Evolutionary conservation across 805 yeast species (phyloP).

Genomic region (Scheffersomyces ergatensis): DNA sequence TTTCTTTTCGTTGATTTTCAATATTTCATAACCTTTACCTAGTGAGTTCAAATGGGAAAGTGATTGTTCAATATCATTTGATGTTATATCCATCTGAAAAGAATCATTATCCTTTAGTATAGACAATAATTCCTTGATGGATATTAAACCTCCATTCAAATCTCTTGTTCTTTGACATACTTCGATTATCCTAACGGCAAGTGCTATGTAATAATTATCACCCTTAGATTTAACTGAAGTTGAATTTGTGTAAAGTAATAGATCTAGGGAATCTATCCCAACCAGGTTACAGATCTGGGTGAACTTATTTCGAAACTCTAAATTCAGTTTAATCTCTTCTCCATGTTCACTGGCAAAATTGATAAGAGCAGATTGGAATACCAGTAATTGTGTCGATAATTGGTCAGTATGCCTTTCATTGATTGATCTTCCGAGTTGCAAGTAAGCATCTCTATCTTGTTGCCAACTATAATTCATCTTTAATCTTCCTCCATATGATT

Average conservation of each 20-base stretch:
- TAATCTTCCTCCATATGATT: too few species aligned
- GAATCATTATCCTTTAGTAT: conserved; percentile 19
- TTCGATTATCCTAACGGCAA: conserved; percentile 75
- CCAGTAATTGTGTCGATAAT: conserved; percentile 66
- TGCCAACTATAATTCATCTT: conserved; percentile 1
- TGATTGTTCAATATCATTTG: conserved; percentile 56
- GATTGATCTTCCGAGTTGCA: conserved; percentile 49
- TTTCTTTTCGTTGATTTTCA: conserved; percentile 53
- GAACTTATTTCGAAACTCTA: conserved; percentile 67
- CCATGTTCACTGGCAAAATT: conserved; percentile 74
- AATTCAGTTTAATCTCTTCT: conserved; percentile 60
- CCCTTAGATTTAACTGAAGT: conserved; percentile 20
- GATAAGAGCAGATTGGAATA: conserved; percentile 75
- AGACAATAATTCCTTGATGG: conserved; percentile 44
- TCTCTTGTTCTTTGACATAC: conserved; percentile 67
- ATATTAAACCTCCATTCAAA: conserved; percentile 79
- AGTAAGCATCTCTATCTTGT: conserved; percentile 32
- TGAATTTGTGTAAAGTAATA: conserved; percentile 27
- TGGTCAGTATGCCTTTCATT: conserved; percentile 56
- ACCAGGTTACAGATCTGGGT: conserved; percentile 72
- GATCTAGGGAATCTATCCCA: conserved; percentile 78
- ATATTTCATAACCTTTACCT: conserved; percentile 70
- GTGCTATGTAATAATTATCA: conserved; percentile 60
- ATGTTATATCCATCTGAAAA: conserved; percentile 30
- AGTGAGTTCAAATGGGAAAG: conserved; percentile 49